A percentile compares a stretch with the other conserved stretches of the same genome.
Conservation (phyloP, 2,329 filamentous ascomycete species). For the Polychaeton citri region DNA sequence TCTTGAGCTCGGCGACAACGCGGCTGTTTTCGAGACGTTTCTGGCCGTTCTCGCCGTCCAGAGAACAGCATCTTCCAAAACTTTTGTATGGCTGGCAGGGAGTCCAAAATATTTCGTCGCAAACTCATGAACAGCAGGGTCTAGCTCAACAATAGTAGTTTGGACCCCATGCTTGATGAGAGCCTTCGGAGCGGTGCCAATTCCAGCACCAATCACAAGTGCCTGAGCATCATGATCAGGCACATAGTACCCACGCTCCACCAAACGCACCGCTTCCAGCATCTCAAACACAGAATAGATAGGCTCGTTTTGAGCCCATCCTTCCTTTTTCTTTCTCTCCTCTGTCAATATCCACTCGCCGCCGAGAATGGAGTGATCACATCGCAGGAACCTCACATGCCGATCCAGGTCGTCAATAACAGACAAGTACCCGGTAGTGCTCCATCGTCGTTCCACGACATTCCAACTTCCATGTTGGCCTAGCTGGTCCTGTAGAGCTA, state of each 20-base stretch:
- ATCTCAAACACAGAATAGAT: constrained; percentile 96
- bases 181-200: constrained; percentile 81
- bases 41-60: constrained; percentile 44
- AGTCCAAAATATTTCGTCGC: constrained; percentile 73
- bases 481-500: constrained; percentile 59
- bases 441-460: constrained; percentile 71
- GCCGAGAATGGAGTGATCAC: constrained; percentile 86
- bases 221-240: constrained; percentile 39
- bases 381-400: constrained; percentile 71
- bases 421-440: constrained; percentile 81
- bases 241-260: constrained; percentile 10
- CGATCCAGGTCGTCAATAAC: constrained; percentile 63
- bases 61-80: constrained; percentile 69
- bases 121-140: constrained; percentile 75
- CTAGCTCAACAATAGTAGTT: constrained; percentile 90
- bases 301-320: constrained; percentile 56
- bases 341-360: constrained; percentile 68
- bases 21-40: not conserved
- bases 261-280: constrained; percentile 77
- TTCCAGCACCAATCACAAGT: constrained; percentile 79
- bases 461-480: constrained; percentile 49
- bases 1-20: constrained; percentile 5
- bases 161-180: constrained; percentile 77
- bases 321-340: constrained; percentile 20
- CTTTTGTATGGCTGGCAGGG: constrained; percentile 60